These are phyloP conservation scores for Rickenella mellea DNA, from an alignment of 768 basidiomycete genomes.

Conservation along the genomic window DNA sequence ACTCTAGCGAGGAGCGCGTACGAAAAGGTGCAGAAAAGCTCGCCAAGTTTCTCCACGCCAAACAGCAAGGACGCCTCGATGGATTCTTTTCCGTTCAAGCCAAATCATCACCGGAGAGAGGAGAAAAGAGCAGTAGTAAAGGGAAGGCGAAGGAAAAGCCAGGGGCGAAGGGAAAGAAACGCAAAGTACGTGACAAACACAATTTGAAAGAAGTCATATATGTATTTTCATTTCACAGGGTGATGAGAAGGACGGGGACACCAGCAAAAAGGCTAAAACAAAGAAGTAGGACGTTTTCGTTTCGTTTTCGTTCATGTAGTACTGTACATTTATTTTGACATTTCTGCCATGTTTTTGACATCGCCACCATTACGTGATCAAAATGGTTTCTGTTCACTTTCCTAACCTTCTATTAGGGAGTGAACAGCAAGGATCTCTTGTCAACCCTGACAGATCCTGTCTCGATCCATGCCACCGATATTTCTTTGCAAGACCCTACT, in stretches of 20 bases:
- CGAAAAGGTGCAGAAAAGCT: constrained; percentile 93
- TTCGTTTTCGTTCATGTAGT: neutral
- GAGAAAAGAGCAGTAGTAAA: too few species aligned
- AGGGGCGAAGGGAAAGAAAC: constrained; percentile 29
- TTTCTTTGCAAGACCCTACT: too few species aligned
- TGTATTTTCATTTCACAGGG: constrained; percentile 16
- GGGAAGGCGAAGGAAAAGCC: constrained; percentile 21
- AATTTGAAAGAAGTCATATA: neutral
- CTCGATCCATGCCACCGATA: too few species aligned
- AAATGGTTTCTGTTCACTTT: too few species aligned
- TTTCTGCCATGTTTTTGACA: too few species aligned
- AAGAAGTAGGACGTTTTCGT: constrained; percentile 21
- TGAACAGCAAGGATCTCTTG: too few species aligned
- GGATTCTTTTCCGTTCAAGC: constrained; percentile 76
- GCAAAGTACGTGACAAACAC: constrained; percentile 34
- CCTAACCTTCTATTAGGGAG: too few species aligned
- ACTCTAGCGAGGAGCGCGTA: constrained; percentile 84
- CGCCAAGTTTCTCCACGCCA: constrained; percentile 72
- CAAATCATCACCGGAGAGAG: constrained; percentile 43
- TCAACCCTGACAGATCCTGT: too few species aligned
- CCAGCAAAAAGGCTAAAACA: constrained; percentile 31
- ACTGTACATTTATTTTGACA: neutral
- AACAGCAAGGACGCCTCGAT: constrained; percentile 94
- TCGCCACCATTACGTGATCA: too few species aligned
- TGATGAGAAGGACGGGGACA: constrained; percentile 21